Evolutionary conservation across 1,284 basidiomycete species (phyloP).

Genomic region (Cryptococcus amylolentus): DNA sequence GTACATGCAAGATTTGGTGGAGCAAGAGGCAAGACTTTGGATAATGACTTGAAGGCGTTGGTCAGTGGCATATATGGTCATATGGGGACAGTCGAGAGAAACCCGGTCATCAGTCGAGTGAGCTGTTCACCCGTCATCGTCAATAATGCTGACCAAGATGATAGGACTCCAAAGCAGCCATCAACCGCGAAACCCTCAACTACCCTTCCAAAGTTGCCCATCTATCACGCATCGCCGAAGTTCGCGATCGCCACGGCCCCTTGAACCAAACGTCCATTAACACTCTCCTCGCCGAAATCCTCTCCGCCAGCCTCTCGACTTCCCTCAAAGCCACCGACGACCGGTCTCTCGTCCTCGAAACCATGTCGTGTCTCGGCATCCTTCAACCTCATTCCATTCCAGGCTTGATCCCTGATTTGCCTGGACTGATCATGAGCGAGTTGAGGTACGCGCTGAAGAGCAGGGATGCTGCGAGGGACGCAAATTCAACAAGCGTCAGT

Average conservation of each 20-base stretch:
- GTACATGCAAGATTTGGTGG: conserved; percentile 35
- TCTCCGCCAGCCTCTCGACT: conserved; percentile 14
- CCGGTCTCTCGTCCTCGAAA: conserved; percentile 25
- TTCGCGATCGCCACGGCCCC: conserved; percentile 26
- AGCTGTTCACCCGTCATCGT: conserved; percentile 1
- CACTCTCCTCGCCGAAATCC: conserved; percentile 31
- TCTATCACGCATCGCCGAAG: conserved; percentile 29
- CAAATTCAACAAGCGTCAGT: conserved; percentile 9
- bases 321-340: conserved; percentile 23
- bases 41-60: conserved; percentile 32
- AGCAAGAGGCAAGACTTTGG: conserved; percentile 12
- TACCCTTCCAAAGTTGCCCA: conserved; percentile 24
- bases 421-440: conserved; percentile 26
- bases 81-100: conserved; percentile 37
- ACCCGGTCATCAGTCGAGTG: conserved; percentile 38
- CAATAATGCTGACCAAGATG: neutral
- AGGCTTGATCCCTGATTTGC: conserved; percentile 28
- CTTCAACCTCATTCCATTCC: conserved; percentile 25
- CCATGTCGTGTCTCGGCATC: conserved; percentile 29
- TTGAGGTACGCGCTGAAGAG: conserved; percentile 16
- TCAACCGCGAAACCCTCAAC: conserved; percentile 29
- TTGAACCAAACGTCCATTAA: conserved; percentile 21
- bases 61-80: conserved; percentile 37
- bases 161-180: conserved; percentile 38
- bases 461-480: conserved; percentile 12